These are phyloP conservation scores for Hypoxylon subgilvum DNA, from an alignment of 495 filamentous ascomycete genomes.

Conservation along the genomic window DNA sequence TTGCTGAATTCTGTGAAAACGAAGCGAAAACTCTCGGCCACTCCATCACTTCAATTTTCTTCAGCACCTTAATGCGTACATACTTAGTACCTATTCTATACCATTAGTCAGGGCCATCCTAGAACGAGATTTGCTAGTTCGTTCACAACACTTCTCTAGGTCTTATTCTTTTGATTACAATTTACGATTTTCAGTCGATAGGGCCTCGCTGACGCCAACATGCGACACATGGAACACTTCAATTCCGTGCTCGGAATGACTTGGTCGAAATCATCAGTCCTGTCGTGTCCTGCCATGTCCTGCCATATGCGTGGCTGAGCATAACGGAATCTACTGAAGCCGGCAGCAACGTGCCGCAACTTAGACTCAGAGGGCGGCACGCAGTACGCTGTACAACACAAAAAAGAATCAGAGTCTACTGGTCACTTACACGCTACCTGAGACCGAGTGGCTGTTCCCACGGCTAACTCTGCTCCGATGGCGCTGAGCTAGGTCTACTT, in stretches of 20 bases:
- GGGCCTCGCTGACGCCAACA: conserved; percentile 9
- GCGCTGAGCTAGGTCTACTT: too few species aligned
- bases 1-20: not conserved
- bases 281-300: too few species aligned
- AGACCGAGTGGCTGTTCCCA: conserved; percentile 18
- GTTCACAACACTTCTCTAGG: too few species aligned
- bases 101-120: not conserved
- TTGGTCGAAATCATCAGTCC: not conserved
- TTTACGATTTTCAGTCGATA: not conserved
- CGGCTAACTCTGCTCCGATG: conserved; percentile 11
- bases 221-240: conserved; percentile 5
- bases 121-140: conserved; percentile 7
- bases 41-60: too few species aligned
- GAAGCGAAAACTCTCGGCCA: too few species aligned
- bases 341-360: too few species aligned
- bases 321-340: not conserved
- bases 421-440: too few species aligned
- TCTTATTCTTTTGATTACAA: not conserved
- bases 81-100: too few species aligned
- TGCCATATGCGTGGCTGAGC: not conserved
- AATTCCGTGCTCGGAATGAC: conserved; percentile 4
- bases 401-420: too few species aligned
- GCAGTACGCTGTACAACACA: too few species aligned
- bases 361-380: too few species aligned
- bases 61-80: too few species aligned